phyloP scores from a whole-genome alignment of 2,329 filamentous ascomycete species.

The Alternaria atra region DNA sequence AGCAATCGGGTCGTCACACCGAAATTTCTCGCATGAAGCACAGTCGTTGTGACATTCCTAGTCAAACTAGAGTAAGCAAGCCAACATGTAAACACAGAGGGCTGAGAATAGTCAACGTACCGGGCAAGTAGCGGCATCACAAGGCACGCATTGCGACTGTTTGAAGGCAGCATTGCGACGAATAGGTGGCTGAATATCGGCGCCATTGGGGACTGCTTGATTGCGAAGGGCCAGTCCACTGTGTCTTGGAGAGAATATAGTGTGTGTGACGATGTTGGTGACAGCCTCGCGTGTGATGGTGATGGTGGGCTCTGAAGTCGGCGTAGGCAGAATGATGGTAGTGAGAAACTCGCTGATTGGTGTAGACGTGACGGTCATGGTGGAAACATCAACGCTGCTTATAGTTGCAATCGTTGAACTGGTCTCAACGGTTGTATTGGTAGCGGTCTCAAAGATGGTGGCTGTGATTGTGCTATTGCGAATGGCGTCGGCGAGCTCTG shows the following conservation, averaged over 20 bases:
- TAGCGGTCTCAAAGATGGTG: neutral
- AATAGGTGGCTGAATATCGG: neutral
- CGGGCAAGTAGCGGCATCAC: neutral
- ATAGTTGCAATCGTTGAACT: neutral
- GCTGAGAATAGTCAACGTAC: neutral
- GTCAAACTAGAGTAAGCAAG: neutral
- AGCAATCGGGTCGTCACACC: neutral
- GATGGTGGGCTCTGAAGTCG: neutral
- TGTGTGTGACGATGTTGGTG: neutral
- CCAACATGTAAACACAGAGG: neutral
- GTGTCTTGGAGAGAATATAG: neutral
- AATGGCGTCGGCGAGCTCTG: neutral
- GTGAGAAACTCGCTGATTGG: neutral
- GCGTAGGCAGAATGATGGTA: neutral
- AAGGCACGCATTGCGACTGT: slow-evolving; percentile 4
- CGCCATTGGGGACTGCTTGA: neutral
- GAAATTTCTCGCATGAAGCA: slow-evolving; percentile 3
- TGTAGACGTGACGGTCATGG: neutral
- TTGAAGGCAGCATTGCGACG: slow-evolving; percentile 2
- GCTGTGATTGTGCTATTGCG: neutral
- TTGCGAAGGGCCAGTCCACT: neutral
- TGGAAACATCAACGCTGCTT: neutral
- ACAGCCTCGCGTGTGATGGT: neutral
- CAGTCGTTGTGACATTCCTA: slow-evolving; percentile 11
- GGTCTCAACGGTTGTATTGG: neutral